Base-by-base conservation (phyloP, 768 basidiomycete genomes). In the Termitomyces sp. region DNA sequence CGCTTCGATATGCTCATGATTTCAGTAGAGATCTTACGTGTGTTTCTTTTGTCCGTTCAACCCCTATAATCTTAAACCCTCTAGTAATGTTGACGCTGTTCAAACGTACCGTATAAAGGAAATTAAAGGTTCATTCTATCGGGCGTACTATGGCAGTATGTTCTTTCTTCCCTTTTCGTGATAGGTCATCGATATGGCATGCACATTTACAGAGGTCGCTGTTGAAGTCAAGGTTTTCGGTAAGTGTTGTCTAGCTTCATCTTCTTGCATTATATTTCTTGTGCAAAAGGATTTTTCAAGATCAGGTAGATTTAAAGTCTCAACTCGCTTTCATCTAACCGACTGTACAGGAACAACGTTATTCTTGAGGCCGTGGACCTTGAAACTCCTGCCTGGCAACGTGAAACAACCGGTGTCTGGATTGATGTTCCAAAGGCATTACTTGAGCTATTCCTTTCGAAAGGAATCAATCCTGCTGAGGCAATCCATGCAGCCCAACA, bases 401-500 rank as follows among this genome's bases (percentile, higher is more conserved):
- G 84, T 24, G 81, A 86, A 56, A 83, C 87, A 1, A 84, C 80
- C 1, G 92, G 93, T 28, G 74, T 79, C 56, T 94, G 92, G 92
- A 73, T 94, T 26, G 89, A 94, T 64, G 73, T 94, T 1, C 86
- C 90, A 0, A 73, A 72, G 26, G 35, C 67, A 0, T 73, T 82
- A 22, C 68, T 92, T 48, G 66, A 76, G 6, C 66, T 85, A n/a
- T 74, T 93, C 67, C 70, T 71, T 13, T 60, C 62, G 11, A 84
- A 86, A 61, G 73, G 71, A 5, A 78, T 92, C 43, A 82, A 86
- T 58, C 78, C 84, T 0, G 90, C 92, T 0, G 92, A 83, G 50
- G 88, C 87, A 0, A 92, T 95, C 49, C 93, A 96, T 66, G 81
- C 91, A 5, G 92, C 93, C 3, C 78, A 87, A 62, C 94, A 96